Base-by-base conservation (phyloP, 208 protist genomes). In the Crithidia mellificae region DNA sequence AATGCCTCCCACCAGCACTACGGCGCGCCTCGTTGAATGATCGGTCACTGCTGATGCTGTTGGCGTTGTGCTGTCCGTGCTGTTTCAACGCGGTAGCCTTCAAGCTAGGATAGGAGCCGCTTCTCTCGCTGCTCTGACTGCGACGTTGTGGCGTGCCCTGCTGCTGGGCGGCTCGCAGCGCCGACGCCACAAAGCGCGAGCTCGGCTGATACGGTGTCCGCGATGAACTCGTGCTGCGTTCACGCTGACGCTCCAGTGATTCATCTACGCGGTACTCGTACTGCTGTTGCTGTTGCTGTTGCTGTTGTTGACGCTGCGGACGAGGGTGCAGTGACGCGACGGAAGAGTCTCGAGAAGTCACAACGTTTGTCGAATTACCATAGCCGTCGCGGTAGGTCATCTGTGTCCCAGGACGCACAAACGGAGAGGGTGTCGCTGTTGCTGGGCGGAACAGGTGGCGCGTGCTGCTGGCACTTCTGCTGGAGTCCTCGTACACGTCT, bases 101-200 rank as follows among this genome's bases (percentile, higher is more conserved):
- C 11, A 11, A 38, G 7, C 7, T 38, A 12, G 8, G 46, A 27
- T 51, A 22, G 8, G 46, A 51, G 22, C 20, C 2, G 53, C 53
- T 2, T 58, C 53, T 27, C 30, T 41, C 53, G 1, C 20, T 58
- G 19, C 32, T 29, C 34, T 29, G 50, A 27, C 46, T 51, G 5
- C 50, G 5, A 15, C 27, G 5, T 58, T 17, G 17, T n/a, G 56
- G 39, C 39, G 25, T 49, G 47, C 57, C 20, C 30, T 53, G 67
- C 39, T 39, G 58, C 57, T 50, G 67, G 6, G 67, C 67, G 17
- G 51, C 27, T 4, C 67, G 57, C 41, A 73, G 46, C 24, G 30
- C 67, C 2, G 58, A 73, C 39, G 59, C 67, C 9, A 73, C 57
- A 53, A 73, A 73, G 17, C 67, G 41, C 17, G 67, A 63, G 39